Conservation (phyloP, 1,284 basidiomycete genomes). For the Bjerkandera adusta region DNA sequence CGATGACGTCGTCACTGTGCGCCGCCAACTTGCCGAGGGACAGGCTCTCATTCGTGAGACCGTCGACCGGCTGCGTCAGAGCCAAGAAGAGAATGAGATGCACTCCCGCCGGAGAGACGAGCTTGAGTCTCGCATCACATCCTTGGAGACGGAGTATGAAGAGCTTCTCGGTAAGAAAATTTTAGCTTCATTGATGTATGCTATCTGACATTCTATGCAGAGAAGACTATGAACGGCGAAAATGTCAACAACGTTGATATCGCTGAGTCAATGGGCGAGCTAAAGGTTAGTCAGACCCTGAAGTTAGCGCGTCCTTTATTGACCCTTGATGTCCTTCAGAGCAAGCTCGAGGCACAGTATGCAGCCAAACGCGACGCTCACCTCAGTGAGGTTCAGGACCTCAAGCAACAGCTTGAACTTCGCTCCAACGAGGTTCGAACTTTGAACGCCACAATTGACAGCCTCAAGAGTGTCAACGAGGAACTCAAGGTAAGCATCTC, state of each 20-base stretch:
- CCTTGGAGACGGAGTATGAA: slow-evolving; percentile 93
- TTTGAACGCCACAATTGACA: slow-evolving; percentile 86
- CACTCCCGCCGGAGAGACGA: slow-evolving; percentile 83
- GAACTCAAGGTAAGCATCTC: slow-evolving; percentile 81
- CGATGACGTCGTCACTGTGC: slow-evolving; percentile 79
- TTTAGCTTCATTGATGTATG: slow-evolving; percentile 14
- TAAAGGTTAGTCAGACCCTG: slow-evolving; percentile 65
- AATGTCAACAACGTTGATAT: slow-evolving; percentile 79
- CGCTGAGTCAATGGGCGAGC: slow-evolving; percentile 81
- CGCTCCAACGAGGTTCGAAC: slow-evolving; percentile 84
- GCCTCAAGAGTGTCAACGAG: slow-evolving; percentile 94
- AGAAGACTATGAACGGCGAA: slow-evolving; percentile 84
- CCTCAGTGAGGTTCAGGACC: slow-evolving; percentile 81
- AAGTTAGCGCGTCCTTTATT: slow-evolving; percentile 15
- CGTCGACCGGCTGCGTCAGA: slow-evolving; percentile 85
- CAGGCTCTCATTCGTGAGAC: slow-evolving; percentile 87
- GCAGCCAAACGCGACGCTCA: slow-evolving; percentile 90
- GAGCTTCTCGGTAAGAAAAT: slow-evolving; percentile 78
- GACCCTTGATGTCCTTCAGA: slow-evolving; percentile 43
- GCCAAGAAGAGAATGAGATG: slow-evolving; percentile 92
- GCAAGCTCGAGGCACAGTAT: slow-evolving; percentile 94
- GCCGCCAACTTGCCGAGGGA: slow-evolving; percentile 87
- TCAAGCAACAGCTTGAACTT: slow-evolving; percentile 90
- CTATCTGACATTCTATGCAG: slow-evolving; percentile 36
- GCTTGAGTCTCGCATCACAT: slow-evolving; percentile 78